These are phyloP conservation scores for Cucurbita pepo DNA, from an alignment of 306 rosid genomes.

Conservation along the genomic window DNA sequence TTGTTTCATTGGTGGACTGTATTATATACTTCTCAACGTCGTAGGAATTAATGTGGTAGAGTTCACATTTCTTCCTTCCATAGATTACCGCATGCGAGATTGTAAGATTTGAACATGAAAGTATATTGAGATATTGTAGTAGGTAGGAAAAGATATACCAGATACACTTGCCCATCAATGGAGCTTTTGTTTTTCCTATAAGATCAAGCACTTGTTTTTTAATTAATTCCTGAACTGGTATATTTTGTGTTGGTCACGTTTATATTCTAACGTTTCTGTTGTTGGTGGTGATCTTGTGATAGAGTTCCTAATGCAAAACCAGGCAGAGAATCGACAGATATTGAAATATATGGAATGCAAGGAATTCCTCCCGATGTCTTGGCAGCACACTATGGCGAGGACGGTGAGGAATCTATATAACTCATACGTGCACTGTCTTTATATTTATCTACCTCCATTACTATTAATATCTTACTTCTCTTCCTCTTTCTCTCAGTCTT, in stretches of 20 bases:
- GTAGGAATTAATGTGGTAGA: not conserved
- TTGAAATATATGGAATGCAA: slow-evolving; percentile 99
- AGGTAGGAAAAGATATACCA: not conserved
- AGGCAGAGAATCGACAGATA: slow-evolving; percentile 78
- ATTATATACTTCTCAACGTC: not conserved
- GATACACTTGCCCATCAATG: not conserved
- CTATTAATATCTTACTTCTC: not conserved
- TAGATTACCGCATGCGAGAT: not conserved
- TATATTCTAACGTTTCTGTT: not conserved
- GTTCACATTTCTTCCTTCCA: not conserved
- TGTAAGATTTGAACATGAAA: not conserved
- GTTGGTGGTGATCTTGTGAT: not conserved
- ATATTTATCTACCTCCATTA: not conserved
- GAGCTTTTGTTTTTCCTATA: not conserved
- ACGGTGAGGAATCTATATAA: slow-evolving; percentile 31
- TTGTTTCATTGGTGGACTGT: not conserved
- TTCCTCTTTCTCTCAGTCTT: not conserved
- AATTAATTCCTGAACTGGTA: not conserved
- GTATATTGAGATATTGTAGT: not conserved
- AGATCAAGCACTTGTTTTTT: not conserved
- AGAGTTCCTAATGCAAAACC: slow-evolving; percentile 97
- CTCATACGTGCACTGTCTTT: not conserved
- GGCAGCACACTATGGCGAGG: slow-evolving; percentile 97
- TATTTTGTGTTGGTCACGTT: not conserved
- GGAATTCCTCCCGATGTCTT: slow-evolving; percentile 85